Base-by-base conservation (phyloP, 805 yeast genomes). In the Barnettozyma salicaria region DNA sequence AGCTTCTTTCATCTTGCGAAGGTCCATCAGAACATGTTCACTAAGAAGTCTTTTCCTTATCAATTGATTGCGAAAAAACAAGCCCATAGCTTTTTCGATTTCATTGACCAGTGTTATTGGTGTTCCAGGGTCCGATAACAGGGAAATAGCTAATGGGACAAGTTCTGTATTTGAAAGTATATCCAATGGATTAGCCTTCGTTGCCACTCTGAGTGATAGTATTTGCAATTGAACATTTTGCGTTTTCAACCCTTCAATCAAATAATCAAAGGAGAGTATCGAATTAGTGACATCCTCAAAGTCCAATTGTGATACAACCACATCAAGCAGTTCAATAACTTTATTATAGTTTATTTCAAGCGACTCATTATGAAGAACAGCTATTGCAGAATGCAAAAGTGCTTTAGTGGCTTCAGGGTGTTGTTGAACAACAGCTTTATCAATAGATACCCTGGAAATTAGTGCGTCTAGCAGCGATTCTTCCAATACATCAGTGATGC, bases 141-240 rank as follows among this genome's bases (percentile, higher is more conserved):
- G 22, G 2, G 34, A 36, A 7, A 52, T 19, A 4, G 36, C 25
- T 2, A 19, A 19, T 14, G 50, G 51, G 7, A 53, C 22, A 4
- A 53, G 25, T 25, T 44, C 50, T 1, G 57, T 48, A 14, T 51
- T 48, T 6, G 57, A 45, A 1, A 53, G 10, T 14, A 50, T 33
- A 26, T 53, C 58, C 6, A 44, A 40, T 1, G 56, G 56, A 6
- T 40, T 30, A 1, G 58, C 52, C 29, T 31, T 49, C 7, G 48
- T 26, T 8, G 48, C 27, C 17, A 49, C 47, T 30, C 41, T 47
- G 27, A 53, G 9, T 3, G 52, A 52, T 5, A 49, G 23, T 12
- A 42, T 37, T 30, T 50, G 53, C 7, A 52, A 24, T 19, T 45
- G 42, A 13, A 30, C 40, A 20, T 41, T 44, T 1, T 33, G 38